phyloP scores from a whole-genome alignment of 495 filamentous ascomycete genomes.

The Lepraria neglecta region DNA sequence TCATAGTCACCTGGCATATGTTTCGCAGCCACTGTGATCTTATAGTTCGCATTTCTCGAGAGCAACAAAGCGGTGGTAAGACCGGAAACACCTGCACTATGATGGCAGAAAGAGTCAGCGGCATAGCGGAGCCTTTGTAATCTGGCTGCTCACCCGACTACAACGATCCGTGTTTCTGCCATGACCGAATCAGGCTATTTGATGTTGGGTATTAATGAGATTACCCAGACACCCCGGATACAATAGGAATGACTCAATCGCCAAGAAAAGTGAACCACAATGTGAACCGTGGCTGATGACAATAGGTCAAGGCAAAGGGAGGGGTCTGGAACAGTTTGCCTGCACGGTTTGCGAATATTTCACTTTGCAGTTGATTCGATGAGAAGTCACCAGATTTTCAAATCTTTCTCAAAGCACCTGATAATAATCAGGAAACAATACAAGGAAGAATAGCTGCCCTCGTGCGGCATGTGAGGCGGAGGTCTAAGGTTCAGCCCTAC shows the following conservation, averaged over 20 bases:
- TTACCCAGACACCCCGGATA: background rate
- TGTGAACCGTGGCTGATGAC: background rate
- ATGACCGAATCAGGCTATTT: slow-evolving; percentile 10
- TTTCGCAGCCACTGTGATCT: slow-evolving; percentile 80
- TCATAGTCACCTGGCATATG: slow-evolving; percentile 99
- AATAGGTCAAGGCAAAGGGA: background rate
- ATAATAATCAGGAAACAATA: background rate
- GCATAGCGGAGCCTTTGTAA: background rate
- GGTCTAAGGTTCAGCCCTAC: slow-evolving; percentile 6
- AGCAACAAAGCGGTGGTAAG: slow-evolving; percentile 86
- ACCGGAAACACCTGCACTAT: slow-evolving; percentile 83
- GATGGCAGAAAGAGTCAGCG: slow-evolving; percentile 17
- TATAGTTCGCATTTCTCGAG: slow-evolving; percentile 58
- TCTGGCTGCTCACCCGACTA: slow-evolving; percentile 25
- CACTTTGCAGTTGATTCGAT: background rate
- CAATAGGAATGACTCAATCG: slow-evolving; percentile 8
- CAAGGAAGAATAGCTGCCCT: background rate
- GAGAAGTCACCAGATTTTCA: background rate
- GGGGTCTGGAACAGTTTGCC: background rate
- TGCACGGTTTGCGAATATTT: background rate
- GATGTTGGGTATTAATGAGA: background rate
- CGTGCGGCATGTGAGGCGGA: slow-evolving; percentile 11
- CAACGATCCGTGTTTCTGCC: slow-evolving; percentile 25
- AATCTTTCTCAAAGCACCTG: background rate
- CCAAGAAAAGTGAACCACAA: slow-evolving; percentile 16